Evolutionary conservation across 768 basidiomycete genomes (phyloP), one percentile per base, ranked within the genome.

Genomic region (Suillus cothurnatus): DNA sequence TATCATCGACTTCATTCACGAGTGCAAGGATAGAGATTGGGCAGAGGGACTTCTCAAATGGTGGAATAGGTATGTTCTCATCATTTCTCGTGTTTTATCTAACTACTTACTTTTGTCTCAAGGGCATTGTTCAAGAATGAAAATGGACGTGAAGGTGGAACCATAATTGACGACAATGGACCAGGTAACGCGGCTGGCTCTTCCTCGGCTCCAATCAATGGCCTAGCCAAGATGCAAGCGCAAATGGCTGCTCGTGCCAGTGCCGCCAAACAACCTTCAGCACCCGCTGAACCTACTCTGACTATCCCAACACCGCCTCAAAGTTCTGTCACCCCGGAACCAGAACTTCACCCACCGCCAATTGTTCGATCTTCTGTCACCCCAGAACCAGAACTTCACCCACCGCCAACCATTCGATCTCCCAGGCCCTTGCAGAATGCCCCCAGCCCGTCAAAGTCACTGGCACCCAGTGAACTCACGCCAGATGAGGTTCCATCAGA

Each of bases 111-210:
- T 39, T 23, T 6, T 15, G 6, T 3, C 45, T 59, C 6, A 11
- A 65, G 64, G 60, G 1, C 49, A 47, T 26, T 65, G 4, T 61
- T 65, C 28, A 50, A 50, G 21, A 36, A 65, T 21, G 34, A 65
- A 2, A 61, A 61, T 6, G 47, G 64, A 3, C 17, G 11, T 5
- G 23, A 58, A 2, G 41, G 50, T 6, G 8, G 50, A 8, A 2
- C 50, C 15, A 17, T 52, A 8, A 12, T 7, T 3, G 17, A 52
- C 1, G 8, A 52, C 26, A 17, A 28, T 4, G 23, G 12, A 15
- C 6, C 43, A 49, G 31, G 17, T 4, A 12, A 45, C 23, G 28
- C 4, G 28, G 6, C 26, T 3, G 5, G 23, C 6, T 61, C 14
- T 2, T 61, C 60, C 3, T 45, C 21, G 5, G 49, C 15, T 17